Conservation (phyloP, 139 green algal species). For the Monoraphidium neglectum region DNA sequence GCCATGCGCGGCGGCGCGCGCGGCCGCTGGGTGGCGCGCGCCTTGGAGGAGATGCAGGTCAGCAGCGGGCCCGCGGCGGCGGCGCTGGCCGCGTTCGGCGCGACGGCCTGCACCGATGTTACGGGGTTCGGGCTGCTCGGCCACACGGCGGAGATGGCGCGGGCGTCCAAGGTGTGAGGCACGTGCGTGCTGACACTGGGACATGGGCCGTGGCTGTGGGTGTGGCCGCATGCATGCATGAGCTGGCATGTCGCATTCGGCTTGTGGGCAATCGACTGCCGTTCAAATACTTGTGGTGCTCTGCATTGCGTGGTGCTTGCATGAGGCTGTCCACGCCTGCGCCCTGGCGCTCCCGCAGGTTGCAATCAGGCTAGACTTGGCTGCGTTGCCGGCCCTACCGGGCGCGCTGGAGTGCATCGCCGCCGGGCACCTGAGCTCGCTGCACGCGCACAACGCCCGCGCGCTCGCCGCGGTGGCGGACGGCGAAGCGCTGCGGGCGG, state of each 20-base stretch:
- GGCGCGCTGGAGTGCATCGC: slow-evolving; percentile 52
- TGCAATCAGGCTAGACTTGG: slow-evolving; percentile 34
- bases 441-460: slow-evolving; percentile 63
- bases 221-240: not conserved
- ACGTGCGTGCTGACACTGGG: not conserved
- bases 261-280: not conserved
- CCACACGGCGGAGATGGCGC: slow-evolving; percentile 77
- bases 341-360: too few species aligned
- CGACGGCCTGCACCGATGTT: slow-evolving; percentile 84
- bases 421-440: slow-evolving; percentile 55
- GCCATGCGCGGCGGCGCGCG: slow-evolving; percentile 59
- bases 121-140: slow-evolving; percentile 94
- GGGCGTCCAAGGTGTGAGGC: slow-evolving; percentile 45
- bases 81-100: slow-evolving; percentile 53
- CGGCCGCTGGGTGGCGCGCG: slow-evolving; percentile 35
- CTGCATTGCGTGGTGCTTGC: not conserved
- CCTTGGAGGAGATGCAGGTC: slow-evolving; percentile 32
- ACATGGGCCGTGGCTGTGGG: not conserved
- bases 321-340: too few species aligned
- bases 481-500: slow-evolving; percentile 1
- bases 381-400: slow-evolving; percentile 58
- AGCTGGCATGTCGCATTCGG: not conserved
- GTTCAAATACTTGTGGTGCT: not conserved
- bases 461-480: slow-evolving; percentile 34
- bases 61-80: slow-evolving; percentile 54